These are phyloP conservation scores for Leavenworthia alabamica DNA, from an alignment of 345 rosid species.

Conservation along the genomic window DNA sequence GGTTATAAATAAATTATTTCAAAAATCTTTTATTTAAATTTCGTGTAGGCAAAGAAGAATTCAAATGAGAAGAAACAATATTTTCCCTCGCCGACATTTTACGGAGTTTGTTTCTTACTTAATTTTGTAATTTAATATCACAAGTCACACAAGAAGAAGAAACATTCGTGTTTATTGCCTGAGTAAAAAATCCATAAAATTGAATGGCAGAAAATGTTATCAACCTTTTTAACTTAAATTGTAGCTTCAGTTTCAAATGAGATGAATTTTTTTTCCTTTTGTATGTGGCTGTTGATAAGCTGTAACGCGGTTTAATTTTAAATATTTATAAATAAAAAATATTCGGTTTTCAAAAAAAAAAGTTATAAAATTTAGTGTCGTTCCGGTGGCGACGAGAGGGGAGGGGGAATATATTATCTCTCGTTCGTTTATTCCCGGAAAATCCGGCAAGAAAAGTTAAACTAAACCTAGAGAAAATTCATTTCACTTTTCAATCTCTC, in stretches of 20 bases:
- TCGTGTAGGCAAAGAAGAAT: background rate
- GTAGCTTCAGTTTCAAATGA: background rate
- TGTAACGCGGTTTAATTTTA: constrained; percentile 15
- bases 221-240: background rate
- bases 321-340: background rate
- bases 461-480: constrained; percentile 4
- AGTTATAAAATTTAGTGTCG: background rate
- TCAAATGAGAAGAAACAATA: background rate
- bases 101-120: background rate
- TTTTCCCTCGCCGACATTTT: background rate
- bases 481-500: constrained; percentile 3
- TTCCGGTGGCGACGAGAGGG: constrained; percentile 22
- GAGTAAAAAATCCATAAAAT: background rate
- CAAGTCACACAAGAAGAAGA: background rate
- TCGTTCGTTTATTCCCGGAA: constrained; percentile 31
- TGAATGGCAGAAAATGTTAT: background rate
- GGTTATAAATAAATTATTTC: background rate
- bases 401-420: too few species aligned
- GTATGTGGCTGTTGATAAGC: background rate
- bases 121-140: background rate
- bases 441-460: constrained; percentile 19
- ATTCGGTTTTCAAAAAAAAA: background rate
- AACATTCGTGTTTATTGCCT: background rate
- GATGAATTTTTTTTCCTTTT: background rate
- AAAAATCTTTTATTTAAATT: background rate